Evolutionary conservation across 2,329 filamentous ascomycete genomes (phyloP), one percentile per base, ranked within the genome.

Genomic region (Nemania serpens): DNA sequence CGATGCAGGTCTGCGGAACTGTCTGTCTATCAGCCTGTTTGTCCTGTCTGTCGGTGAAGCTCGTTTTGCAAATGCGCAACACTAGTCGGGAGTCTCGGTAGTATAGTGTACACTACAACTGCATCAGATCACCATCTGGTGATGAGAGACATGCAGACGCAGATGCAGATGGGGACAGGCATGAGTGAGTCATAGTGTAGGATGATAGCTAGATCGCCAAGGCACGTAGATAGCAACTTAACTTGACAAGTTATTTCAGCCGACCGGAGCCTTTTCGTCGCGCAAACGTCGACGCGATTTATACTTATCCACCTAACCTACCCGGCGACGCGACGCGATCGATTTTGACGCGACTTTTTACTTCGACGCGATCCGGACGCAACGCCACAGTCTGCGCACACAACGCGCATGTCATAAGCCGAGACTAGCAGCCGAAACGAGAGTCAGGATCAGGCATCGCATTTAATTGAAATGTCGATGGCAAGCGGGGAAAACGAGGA

Each of bases 111-210:
- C n/a, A n/a, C n/a, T n/a, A n/a, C n/a, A n/a, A n/a, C n/a, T n/a
- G n/a, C n/a, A n/a, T n/a, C n/a, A n/a, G n/a, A n/a, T n/a, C n/a
- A n/a, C n/a, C n/a, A n/a, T n/a, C n/a, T 48, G 53, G 17, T 48
- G 37, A 22, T 29, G 17, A 46, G 18, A 37, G 37, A 48, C 29
- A 18, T 22, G 46, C 43, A 34, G 37, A 37, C 36, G 34, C 25
- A 55, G 49, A 50, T 55, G 46, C 52, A 54, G 34, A 37, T 39
- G 39, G 6, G 3, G 50, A 58, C 55, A 60, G 17, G 59, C 52
- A 58, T 60, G 13, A 54, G 58, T 65, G 62, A 65, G 52, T 65
- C 62, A 65, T 50, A 52, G 50, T 45, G n/a, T n/a, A 45, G 7
- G 18, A 17, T 45, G 12, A n/a, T 46, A 49, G 10, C 41, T 41